These are phyloP conservation scores for Cerioporus squamosus DNA, from an alignment of 1,284 basidiomycete genomes.

Conservation along the genomic window DNA sequence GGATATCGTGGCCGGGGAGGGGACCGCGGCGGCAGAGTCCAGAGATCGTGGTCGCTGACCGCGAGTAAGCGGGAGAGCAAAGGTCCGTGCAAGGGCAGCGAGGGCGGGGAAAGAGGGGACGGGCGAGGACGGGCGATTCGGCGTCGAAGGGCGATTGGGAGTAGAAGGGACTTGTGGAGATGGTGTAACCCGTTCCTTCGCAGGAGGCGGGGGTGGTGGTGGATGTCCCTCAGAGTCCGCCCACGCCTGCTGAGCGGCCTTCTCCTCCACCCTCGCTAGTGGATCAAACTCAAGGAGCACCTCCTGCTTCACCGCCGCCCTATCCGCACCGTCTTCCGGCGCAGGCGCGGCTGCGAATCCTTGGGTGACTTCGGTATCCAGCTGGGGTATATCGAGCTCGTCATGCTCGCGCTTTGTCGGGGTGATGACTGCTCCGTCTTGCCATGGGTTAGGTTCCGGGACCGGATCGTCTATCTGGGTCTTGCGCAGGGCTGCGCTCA, in stretches of 20 bases:
- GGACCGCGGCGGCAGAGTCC: slow-evolving; percentile 52
- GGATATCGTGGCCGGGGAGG: slow-evolving; percentile 58
- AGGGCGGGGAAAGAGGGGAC: slow-evolving; percentile 59
- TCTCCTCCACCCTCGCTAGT: slow-evolving; percentile 57
- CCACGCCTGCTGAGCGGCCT: slow-evolving; percentile 65
- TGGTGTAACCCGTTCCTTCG: slow-evolving; percentile 32
- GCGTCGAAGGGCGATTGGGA: slow-evolving; percentile 8
- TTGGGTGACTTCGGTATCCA: slow-evolving; percentile 42
- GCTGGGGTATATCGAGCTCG: slow-evolving; percentile 43
- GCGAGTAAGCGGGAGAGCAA: slow-evolving; percentile 55
- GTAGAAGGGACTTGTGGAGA: slow-evolving; percentile 22
- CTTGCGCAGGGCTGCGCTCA: slow-evolving; percentile 8
- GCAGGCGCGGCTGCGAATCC: slow-evolving; percentile 30
- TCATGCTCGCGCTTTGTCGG: slow-evolving; percentile 14
- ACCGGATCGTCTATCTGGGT: slow-evolving; percentile 5
- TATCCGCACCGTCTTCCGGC: slow-evolving; percentile 17
- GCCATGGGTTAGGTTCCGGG: slow-evolving; percentile 35
- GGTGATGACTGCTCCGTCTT: slow-evolving; percentile 11
- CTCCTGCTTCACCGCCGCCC: slow-evolving; percentile 34
- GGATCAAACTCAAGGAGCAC: slow-evolving; percentile 71
- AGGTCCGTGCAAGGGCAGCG: slow-evolving; percentile 64
- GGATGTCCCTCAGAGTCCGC: slow-evolving; percentile 59
- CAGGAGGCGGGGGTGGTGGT: slow-evolving; percentile 46
- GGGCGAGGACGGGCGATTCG: slow-evolving; percentile 33
- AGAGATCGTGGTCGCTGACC: slow-evolving; percentile 57